Conservation (phyloP, 1,284 basidiomycete species). For the Cryptococcus sp. region DNA sequence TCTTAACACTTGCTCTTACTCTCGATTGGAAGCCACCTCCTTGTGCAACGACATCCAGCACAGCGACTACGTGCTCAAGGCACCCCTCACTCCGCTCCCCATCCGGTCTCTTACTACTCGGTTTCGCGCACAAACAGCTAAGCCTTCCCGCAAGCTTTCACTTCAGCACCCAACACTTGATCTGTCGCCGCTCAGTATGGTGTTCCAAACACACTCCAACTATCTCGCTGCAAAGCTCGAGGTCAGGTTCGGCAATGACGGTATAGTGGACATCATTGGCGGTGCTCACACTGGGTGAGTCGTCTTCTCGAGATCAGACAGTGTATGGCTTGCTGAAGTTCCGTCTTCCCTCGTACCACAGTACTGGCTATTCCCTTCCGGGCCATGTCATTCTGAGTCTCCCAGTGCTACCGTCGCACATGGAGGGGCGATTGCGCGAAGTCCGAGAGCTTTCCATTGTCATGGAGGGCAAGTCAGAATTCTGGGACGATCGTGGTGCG, state of each 20-base stretch:
- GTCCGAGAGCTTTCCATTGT: slow-evolving; percentile 35
- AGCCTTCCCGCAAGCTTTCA: no score
- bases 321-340: not conserved
- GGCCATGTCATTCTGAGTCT: slow-evolving; percentile 32
- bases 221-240: slow-evolving; percentile 28
- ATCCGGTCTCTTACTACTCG: no score
- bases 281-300: slow-evolving; percentile 39
- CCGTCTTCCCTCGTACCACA: slow-evolving; percentile 4
- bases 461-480: slow-evolving; percentile 50
- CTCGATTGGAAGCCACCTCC: no score
- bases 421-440: slow-evolving; percentile 22
- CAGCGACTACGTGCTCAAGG: no score
- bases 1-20: no score
- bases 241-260: slow-evolving; percentile 30
- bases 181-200: slow-evolving; percentile 10
- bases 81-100: no score
- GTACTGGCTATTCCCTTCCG: slow-evolving; percentile 37
- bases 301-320: not conserved
- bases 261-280: slow-evolving; percentile 36
- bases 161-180: not conserved
- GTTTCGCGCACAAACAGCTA: no score
- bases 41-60: no score
- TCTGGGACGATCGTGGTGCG: slow-evolving; percentile 46
- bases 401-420: slow-evolving; percentile 21
- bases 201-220: slow-evolving; percentile 16